Base-by-base conservation (phyloP, 805 yeast species). In the Kuraishia capsulata region DNA sequence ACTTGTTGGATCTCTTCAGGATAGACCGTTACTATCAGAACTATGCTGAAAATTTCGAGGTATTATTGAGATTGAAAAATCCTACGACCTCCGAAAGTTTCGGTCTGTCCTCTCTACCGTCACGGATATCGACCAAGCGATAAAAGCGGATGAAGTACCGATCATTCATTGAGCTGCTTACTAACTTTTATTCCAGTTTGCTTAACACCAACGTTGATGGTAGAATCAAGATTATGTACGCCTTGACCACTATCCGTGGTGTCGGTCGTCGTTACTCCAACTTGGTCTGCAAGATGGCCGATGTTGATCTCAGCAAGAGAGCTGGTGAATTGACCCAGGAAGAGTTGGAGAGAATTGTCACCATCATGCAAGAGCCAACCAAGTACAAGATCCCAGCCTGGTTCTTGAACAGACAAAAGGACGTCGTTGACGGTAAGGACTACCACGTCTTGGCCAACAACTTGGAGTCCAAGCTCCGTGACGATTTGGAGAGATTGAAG, bases 251-350 rank as follows among this genome's bases (percentile, higher is more conserved):
- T 76, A 94, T 92, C 71, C 86, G 96, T 79, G 99, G 99, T 89
- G 97, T 92, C 64, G 98, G 98, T 79, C 94, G 97, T 76, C 92
- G 99, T 79, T 94, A 90, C 85, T 79, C 98, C 73, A 92, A 94
- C 89, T 79, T 92, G 77, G 96, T 92, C 67, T 92, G 97, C 81
- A 94, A 94, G 86, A 94, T 90, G 83, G 99, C 99, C 64, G 99
- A 92, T 80, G 94, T 92, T 67, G 95, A 86, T 71, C 81, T 94
- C 73, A 64, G 73, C 73, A 92, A 92, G 84, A 86, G 99, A 75
- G 99, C 99, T 64, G 99, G 99, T 85, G 98, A 92, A 78, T 87
- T 92, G 71, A 89, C 98, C 71, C 98, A 92, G 73, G 99, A 92
- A 83, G 99, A 92, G 79, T 87, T 92, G 71, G 99, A 92, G 82